Conservation (phyloP, 352 stramenopile genomes). For the Thraustochytrium sp. region DNA sequence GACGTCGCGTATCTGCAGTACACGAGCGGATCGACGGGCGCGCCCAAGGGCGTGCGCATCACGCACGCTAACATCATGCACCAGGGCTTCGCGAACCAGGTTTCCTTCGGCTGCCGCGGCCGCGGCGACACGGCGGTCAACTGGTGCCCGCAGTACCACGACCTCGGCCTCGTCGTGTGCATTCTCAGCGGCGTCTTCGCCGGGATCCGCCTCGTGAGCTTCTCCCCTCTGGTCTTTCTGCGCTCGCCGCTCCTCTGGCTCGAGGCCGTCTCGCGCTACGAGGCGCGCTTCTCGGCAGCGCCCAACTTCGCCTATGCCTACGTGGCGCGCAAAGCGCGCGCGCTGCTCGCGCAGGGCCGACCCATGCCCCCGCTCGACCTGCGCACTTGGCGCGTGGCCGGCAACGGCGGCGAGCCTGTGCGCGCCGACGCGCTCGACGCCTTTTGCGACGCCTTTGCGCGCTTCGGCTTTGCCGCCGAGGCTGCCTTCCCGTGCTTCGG, state of each 20-base stretch:
- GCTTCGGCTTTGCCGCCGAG: conserved; percentile 68
- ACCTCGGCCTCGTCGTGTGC: conserved; percentile 98
- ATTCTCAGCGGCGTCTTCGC: conserved; percentile 86
- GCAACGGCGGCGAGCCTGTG: conserved; percentile 71
- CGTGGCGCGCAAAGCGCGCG: conserved; percentile 72
- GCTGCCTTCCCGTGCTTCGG: conserved; percentile 95
- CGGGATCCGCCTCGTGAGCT: conserved; percentile 50
- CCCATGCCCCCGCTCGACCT: conserved; percentile 62
- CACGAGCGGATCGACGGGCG: conserved; percentile 92
- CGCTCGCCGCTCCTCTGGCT: conserved; percentile 91
- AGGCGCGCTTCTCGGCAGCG: conserved; percentile 90
- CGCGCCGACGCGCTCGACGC: conserved; percentile 66
- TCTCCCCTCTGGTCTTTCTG: conserved; percentile 95
- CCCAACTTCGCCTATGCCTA: conserved; percentile 99
- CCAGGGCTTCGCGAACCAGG: conserved; percentile 59
- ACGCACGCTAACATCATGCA: conserved; percentile 91
- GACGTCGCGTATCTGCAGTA: conserved; percentile 96
- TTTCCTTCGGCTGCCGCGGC: neutral
- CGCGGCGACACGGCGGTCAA: conserved; percentile 76
- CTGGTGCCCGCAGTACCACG: conserved; percentile 99
- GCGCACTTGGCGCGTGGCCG: conserved; percentile 62
- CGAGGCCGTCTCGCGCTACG: conserved; percentile 70
- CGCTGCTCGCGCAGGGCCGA: neutral
- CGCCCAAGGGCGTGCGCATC: conserved; percentile 97
- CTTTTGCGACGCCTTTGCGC: conserved; percentile 78